Conservation (phyloP, 2,329 filamentous ascomycete species). For the Sporothrix sp. region DNA sequence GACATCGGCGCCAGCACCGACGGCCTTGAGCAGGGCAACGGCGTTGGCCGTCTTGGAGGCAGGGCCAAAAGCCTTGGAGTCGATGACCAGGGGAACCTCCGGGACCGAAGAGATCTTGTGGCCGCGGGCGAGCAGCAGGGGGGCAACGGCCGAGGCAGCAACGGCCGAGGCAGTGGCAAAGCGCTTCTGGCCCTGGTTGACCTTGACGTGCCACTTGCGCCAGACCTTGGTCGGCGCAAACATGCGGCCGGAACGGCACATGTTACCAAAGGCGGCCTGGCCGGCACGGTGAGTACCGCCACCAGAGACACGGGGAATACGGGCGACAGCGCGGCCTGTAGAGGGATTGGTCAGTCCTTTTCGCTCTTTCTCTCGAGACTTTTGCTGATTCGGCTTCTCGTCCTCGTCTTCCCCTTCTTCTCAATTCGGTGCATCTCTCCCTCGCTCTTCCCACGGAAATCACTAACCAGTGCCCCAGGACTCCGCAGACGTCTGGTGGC, state of each 20-base stretch:
- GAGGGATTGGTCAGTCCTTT: neutral
- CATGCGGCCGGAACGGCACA: conserved; percentile 99
- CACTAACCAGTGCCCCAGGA: conserved; percentile 97
- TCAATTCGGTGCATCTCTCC: neutral
- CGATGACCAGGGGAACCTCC: conserved; percentile 94
- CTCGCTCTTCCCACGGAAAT: conserved; percentile 2
- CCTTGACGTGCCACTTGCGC: conserved; percentile 99
- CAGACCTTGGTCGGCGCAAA: conserved; percentile 99
- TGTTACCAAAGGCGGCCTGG: conserved; percentile 99
- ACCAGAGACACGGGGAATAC: conserved; percentile 99
- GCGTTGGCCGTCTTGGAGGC: conserved; percentile 84
- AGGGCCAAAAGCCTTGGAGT: conserved; percentile 79
- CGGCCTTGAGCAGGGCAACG: conserved; percentile 75
- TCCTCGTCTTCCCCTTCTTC: neutral
- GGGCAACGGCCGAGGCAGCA: conserved; percentile 88
- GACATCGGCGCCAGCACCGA: conserved; percentile 83
- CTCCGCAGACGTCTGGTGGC: conserved; percentile 99
- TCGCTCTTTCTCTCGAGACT: neutral
- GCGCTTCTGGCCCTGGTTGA: conserved; percentile 98
- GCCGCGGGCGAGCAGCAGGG: conserved; percentile 91
- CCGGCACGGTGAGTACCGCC: conserved; percentile 99
- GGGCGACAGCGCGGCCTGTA: conserved; percentile 92
- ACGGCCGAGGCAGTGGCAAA: conserved; percentile 97
- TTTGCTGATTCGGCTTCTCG: no score
- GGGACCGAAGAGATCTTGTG: conserved; percentile 88